These are phyloP conservation scores for Acacia crassicarpa DNA, from an alignment of 306 rosid species.

Conservation along the genomic window DNA sequence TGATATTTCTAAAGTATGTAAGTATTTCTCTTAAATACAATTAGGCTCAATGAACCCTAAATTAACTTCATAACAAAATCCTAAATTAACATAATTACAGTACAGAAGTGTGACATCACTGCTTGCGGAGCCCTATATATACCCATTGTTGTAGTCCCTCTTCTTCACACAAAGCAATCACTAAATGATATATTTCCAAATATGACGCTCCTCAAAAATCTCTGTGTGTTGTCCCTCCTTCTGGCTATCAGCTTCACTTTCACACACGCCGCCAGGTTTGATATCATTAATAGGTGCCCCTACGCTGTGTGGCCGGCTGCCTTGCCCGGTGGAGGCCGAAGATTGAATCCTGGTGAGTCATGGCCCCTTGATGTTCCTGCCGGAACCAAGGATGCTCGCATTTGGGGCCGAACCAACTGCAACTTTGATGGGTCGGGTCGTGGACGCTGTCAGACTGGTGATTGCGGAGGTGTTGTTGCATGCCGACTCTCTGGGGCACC, in stretches of 20 bases:
- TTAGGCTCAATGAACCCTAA: no score
- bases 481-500: constrained; percentile 41
- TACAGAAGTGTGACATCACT: neutral
- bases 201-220: neutral
- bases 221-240: neutral
- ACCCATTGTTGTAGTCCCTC: neutral
- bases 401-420: constrained; percentile 25
- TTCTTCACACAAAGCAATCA: neutral
- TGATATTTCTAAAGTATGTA: no score
- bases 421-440: constrained; percentile 42
- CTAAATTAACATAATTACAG: no score
- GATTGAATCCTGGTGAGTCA: neutral
- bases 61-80: no score
- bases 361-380: neutral
- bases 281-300: constrained; percentile 37
- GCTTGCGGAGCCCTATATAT: neutral
- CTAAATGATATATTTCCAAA: neutral
- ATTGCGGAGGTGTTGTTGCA: constrained; percentile 34
- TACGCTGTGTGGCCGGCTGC: constrained; percentile 12
- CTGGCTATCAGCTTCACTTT: neutral
- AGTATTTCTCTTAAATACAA: no score
- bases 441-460: constrained; percentile 55
- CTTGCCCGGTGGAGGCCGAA: neutral
- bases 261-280: constrained; percentile 20
- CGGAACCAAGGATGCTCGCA: neutral